A percentile compares a stretch with the other conserved stretches of the same genome.
These are phyloP conservation scores for Penicillium fimorum DNA, from an alignment of 495 filamentous ascomycete genomes.

Conservation along the genomic window DNA sequence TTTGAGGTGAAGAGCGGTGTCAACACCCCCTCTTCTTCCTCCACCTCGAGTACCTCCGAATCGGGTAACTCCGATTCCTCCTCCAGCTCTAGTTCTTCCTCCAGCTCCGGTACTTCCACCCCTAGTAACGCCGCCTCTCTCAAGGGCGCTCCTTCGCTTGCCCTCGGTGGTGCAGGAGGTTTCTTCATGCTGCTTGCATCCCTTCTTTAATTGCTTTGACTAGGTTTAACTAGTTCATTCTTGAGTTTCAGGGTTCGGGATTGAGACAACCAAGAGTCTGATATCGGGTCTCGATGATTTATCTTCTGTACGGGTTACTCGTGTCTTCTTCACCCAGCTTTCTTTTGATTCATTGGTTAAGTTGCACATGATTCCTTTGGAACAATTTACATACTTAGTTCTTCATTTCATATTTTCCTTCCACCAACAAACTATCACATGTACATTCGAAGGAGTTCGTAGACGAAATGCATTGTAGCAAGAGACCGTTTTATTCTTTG, in stretches of 20 bases:
- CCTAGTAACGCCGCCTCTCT: conserved; percentile 18
- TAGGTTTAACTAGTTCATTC: not conserved
- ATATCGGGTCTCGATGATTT: conserved; percentile 3
- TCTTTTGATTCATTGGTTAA: conserved; percentile 18
- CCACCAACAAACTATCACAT: not conserved
- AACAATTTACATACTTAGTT: conserved; percentile 13
- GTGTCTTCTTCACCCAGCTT: not conserved
- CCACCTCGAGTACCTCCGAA: conserved; percentile 13
- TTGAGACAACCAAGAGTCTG: not conserved
- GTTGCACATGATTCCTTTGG: conserved; percentile 20
- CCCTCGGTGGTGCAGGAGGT: conserved; percentile 24
- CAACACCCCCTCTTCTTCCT: conserved; percentile 32
- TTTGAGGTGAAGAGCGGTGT: conserved; percentile 52
- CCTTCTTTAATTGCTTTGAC: conserved; percentile 17
- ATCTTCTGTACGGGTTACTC: not conserved
- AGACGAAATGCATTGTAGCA: not conserved
- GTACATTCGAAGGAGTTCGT: conserved; percentile 1
- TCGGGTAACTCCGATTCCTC: conserved; percentile 24
- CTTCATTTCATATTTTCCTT: conserved; percentile 1
- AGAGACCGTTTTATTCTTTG: not conserved
- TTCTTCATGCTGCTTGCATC: conserved; percentile 32
- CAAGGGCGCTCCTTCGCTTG: conserved; percentile 21
- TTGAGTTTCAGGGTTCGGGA: not conserved
- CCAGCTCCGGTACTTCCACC: conserved; percentile 41
- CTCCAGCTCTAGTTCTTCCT: conserved; percentile 37